These are phyloP conservation scores for Acephala macrosclerotiorum DNA, from an alignment of 2,329 filamentous ascomycete species.

Conservation along the genomic window DNA sequence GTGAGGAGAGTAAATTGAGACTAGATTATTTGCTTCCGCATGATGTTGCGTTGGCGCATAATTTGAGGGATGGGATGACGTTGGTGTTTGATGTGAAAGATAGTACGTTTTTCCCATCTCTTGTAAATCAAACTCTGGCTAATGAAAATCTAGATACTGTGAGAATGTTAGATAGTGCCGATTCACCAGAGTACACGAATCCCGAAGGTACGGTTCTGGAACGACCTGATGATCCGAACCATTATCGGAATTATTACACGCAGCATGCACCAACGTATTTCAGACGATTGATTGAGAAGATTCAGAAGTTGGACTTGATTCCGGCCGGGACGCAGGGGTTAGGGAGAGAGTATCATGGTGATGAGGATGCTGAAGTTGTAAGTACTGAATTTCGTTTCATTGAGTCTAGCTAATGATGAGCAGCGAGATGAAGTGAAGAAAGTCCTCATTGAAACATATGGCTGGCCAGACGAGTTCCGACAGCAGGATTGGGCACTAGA, in stretches of 20 bases:
- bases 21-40: conserved; percentile 11
- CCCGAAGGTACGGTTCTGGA: neutral
- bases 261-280: conserved; percentile 10
- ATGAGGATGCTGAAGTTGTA: neutral
- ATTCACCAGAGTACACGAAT: neutral
- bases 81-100: conserved; percentile 7
- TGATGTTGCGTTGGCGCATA: conserved; percentile 1
- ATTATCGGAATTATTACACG: conserved; percentile 12
- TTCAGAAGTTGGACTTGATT: conserved; percentile 6
- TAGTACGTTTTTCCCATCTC: conserved; percentile 1
- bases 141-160: neutral
- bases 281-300: neutral
- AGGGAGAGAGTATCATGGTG: neutral
- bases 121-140: neutral
- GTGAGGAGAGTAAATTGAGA: neutral
- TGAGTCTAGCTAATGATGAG: neutral
- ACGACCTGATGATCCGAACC: conserved; percentile 2
- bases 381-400: neutral
- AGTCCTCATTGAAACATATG: conserved; percentile 8
- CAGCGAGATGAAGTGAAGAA: neutral
- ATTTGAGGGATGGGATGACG: neutral
- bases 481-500: conserved; percentile 5
- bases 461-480: conserved; percentile 9
- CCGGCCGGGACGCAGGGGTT: neutral
- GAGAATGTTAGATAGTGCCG: neutral